These are phyloP conservation scores for Hordeum vulgare DNA, from an alignment of 176 grass and related monocot species.

Conservation along the genomic window MorexV3_pseudomolecules_assembly NC_058520.1:426925710-426926209, in stretches of 20 bases:
- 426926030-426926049: neutral
- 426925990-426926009: neutral
- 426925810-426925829: slow-evolving; percentile 71
- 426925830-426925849: slow-evolving; percentile 39
- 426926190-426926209: neutral
- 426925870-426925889: slow-evolving; percentile 55
- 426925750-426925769: slow-evolving; percentile 39
- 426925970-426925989: neutral
- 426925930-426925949: neutral
- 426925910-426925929: neutral
- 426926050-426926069: slow-evolving; percentile 26
- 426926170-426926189: slow-evolving; percentile 28
- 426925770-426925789: slow-evolving; percentile 64
- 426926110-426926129: slow-evolving; percentile 2
- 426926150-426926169: slow-evolving; percentile 13
- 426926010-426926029: neutral
- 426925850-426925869: slow-evolving; percentile 79
- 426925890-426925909: slow-evolving; percentile 65
- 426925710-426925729: neutral
- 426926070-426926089: neutral
- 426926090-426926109: neutral
- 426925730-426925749: neutral
- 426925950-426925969: neutral
- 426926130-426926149: neutral
- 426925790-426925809: slow-evolving; percentile 64